Evolutionary conservation across 257 asterid species (phyloP).

Genomic region (Anisodus tanguticus): DNA sequence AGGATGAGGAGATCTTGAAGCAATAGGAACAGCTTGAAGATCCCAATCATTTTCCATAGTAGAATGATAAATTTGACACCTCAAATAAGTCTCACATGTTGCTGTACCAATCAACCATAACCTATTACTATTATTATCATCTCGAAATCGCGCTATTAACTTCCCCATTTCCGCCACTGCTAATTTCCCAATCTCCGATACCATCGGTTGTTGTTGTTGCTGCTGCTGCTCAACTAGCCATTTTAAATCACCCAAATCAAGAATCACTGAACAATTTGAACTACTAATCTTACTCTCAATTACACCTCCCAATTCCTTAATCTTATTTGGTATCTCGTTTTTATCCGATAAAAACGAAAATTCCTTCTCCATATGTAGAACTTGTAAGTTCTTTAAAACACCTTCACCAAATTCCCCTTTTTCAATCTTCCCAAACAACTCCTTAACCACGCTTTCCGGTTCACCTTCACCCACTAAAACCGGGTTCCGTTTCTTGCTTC

Average conservation of each 20-base stretch:
- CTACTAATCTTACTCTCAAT: constrained; percentile 54
- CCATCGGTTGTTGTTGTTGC: constrained; percentile 55
- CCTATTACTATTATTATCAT: constrained; percentile 37
- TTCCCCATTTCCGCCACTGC: constrained; percentile 72
- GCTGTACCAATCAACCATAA: constrained; percentile 95
- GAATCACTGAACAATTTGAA: constrained; percentile 58
- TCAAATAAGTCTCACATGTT: constrained; percentile 88
- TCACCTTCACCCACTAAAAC: constrained; percentile 82
- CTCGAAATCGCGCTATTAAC: constrained; percentile 51
- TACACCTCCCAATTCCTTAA: constrained; percentile 60
- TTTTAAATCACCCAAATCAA: constrained; percentile 91
- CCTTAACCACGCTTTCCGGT: constrained; percentile 73
- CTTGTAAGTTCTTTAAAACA: constrained; percentile 51
- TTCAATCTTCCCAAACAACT: constrained; percentile 58
- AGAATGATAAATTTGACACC: constrained; percentile 96
- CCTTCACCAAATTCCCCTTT: constrained; percentile 52
- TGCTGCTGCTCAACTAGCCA: constrained; percentile 85
- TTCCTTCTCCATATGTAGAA: constrained; percentile 61
- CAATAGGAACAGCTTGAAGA: constrained; percentile 87
- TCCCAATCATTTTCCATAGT: constrained; percentile 96
- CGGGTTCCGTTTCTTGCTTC: constrained; percentile 76
- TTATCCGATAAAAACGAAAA: constrained; percentile 43
- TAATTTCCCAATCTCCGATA: constrained; percentile 61
- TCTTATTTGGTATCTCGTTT: constrained; percentile 49
- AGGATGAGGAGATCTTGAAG: constrained; percentile 78